Conservation (phyloP, 768 basidiomycete genomes). For the Xerocomellus amylosporus region DNA sequence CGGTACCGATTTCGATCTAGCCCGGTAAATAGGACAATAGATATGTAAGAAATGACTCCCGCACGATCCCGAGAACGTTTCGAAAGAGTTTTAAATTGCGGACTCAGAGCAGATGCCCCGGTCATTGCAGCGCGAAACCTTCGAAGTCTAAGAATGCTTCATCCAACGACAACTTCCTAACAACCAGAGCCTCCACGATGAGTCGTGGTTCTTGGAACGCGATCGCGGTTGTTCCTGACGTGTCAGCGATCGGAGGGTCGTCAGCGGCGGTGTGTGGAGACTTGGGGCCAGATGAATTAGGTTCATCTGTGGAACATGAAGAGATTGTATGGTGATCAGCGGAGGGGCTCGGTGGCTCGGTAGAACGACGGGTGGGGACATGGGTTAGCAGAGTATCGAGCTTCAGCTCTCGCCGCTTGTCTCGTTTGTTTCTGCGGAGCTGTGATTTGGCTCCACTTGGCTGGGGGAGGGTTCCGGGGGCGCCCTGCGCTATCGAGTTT, state of each 20-base stretch:
- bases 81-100: background rate
- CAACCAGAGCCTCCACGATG: conserved; percentile 79
- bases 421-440: conserved; percentile 45
- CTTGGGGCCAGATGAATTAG: conserved; percentile 27
- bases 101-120: too few species aligned
- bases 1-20: too few species aligned
- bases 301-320: conserved; percentile 1
- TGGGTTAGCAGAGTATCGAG: conserved; percentile 18
- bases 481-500: background rate
- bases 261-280: conserved; percentile 34
- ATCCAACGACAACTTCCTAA: conserved; percentile 71
- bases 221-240: background rate
- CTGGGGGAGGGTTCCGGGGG: background rate
- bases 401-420: conserved; percentile 52
- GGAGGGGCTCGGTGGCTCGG: background rate
- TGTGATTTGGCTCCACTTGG: conserved; percentile 31
- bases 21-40: background rate
- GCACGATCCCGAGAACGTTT: background rate
- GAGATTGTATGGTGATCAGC: background rate
- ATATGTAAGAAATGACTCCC: background rate
- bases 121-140: conserved; percentile 43
- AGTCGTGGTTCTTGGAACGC: conserved; percentile 44
- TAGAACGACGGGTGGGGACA: conserved; percentile 5
- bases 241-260: conserved; percentile 11
- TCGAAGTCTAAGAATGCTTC: conserved; percentile 78